Conservation (phyloP, 139 green algal species). For the Astrephomene gubernaculifera region DNA sequence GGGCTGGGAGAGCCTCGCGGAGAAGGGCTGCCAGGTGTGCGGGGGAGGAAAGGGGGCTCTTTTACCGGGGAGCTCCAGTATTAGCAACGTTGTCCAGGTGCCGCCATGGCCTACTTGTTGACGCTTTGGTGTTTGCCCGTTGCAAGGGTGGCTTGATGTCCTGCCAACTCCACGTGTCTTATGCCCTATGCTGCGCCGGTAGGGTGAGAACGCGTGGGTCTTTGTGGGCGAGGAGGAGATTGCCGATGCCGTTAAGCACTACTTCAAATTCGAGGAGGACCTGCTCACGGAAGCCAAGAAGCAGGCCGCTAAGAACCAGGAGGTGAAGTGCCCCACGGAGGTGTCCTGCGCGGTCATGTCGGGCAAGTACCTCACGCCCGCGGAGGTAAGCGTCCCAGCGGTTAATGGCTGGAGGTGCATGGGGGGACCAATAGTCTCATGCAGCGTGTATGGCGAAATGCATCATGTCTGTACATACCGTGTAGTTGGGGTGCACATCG, state of each 20-base stretch:
- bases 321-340: constrained; percentile 54
- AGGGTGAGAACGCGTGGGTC: constrained; percentile 92
- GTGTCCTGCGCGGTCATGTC: constrained; percentile 63
- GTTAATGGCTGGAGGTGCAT: neutral
- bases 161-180: no score
- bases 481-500: no score
- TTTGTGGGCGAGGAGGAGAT: constrained; percentile 90
- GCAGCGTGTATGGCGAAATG: no score
- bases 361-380: constrained; percentile 61
- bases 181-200: no score
- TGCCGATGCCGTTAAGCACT: constrained; percentile 77
- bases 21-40: constrained; percentile 61
- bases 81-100: no score
- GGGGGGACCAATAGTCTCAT: no score
- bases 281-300: constrained; percentile 69
- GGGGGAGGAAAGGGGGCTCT: neutral
- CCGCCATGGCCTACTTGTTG: no score
- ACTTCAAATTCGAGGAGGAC: constrained; percentile 79
- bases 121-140: no score
- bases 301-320: constrained; percentile 62
- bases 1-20: constrained; percentile 64
- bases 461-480: no score
- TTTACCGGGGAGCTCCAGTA: no score
- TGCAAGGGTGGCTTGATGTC: no score
- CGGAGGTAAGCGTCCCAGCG: constrained; percentile 54